A percentile compares a stretch with the other conserved stretches of the same genome.
phyloP scores from a whole-genome alignment of 805 yeast species.

The Pichia eremophila region DNA sequence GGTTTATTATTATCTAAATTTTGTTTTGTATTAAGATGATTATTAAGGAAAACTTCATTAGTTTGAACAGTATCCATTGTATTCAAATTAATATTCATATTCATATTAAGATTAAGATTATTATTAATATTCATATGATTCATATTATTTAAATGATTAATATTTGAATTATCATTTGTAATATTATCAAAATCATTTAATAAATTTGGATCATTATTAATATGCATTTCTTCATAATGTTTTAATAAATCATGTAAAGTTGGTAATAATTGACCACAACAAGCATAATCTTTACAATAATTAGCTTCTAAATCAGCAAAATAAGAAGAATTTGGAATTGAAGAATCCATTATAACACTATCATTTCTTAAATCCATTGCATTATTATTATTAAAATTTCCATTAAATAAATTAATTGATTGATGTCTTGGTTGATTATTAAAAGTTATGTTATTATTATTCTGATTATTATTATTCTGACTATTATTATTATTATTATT shows the following conservation, averaged over 20 bases:
- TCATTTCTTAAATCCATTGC: conserved; percentile 22
- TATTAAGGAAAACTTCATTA: conserved; percentile 71
- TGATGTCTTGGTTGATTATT: conserved; percentile 9
- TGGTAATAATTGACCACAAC: conserved; percentile 90
- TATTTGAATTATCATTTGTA: neutral
- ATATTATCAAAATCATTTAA: neutral
- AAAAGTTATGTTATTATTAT: neutral
- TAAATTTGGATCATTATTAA: conserved; percentile 38
- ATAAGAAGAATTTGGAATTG: conserved; percentile 64
- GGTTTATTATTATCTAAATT: conserved; percentile 4
- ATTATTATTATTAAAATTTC: conserved; percentile 12
- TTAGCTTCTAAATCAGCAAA: conserved; percentile 90
- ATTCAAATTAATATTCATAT: conserved; percentile 13
- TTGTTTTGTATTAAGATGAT: conserved; percentile 12
- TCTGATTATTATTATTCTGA: conserved; percentile 4
- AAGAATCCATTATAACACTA: conserved; percentile 36
- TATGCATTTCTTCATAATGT: conserved; percentile 96
- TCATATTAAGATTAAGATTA: conserved; percentile 3
- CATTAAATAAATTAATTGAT: conserved; percentile 11
- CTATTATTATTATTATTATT: conserved; percentile 5
- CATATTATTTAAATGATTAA: neutral
- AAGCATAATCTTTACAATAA: conserved; percentile 91
- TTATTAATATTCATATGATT: neutral
- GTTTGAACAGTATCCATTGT: conserved; percentile 78
- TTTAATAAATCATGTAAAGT: conserved; percentile 87